These are phyloP conservation scores for Candida boleticola DNA, from an alignment of 805 yeast species.

Conservation along the genomic window DNA sequence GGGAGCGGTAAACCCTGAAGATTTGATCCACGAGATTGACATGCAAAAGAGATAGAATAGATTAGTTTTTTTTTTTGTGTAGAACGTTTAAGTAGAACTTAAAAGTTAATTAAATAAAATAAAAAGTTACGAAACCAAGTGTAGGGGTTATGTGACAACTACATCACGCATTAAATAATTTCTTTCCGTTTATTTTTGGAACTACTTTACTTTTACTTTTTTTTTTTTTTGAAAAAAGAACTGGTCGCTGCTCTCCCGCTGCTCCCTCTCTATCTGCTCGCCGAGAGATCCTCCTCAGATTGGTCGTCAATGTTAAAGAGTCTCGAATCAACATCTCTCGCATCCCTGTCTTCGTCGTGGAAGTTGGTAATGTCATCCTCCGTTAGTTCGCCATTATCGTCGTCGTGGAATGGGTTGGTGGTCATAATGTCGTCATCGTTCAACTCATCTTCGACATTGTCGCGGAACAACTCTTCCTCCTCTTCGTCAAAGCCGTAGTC, in stretches of 20 bases:
- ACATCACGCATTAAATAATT: too few species aligned
- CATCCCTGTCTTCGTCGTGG: conserved; percentile 15
- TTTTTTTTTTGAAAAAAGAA: too few species aligned
- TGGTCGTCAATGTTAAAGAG: conserved; percentile 33
- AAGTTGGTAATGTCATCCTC: conserved; percentile 20
- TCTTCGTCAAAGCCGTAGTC: conserved; percentile 39
- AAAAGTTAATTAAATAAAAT: too few species aligned
- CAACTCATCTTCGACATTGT: conserved; percentile 37
- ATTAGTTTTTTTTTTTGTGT: neutral
- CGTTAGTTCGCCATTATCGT: neutral
- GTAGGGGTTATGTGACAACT: too few species aligned
- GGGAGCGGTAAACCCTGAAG: conserved; percentile 43
- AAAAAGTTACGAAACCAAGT: too few species aligned
- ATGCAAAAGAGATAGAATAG: conserved; percentile 28
- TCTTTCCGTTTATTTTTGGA: too few species aligned
- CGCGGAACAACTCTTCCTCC: conserved; percentile 40
- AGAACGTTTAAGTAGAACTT: neutral
- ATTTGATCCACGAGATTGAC: conserved; percentile 44
- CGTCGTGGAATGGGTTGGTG: conserved; percentile 11
- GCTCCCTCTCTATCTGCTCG: too few species aligned
- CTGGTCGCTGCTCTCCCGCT: too few species aligned
- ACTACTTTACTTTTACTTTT: too few species aligned
- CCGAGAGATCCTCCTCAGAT: conserved; percentile 12
- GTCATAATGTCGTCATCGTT: conserved; percentile 25
- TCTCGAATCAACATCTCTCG: conserved; percentile 19